A percentile compares a stretch with the other conserved stretches of the same genome.
phyloP scores from a whole-genome alignment of 2,329 filamentous ascomycete species.

The Aspergillus quadricinctus region DNA sequence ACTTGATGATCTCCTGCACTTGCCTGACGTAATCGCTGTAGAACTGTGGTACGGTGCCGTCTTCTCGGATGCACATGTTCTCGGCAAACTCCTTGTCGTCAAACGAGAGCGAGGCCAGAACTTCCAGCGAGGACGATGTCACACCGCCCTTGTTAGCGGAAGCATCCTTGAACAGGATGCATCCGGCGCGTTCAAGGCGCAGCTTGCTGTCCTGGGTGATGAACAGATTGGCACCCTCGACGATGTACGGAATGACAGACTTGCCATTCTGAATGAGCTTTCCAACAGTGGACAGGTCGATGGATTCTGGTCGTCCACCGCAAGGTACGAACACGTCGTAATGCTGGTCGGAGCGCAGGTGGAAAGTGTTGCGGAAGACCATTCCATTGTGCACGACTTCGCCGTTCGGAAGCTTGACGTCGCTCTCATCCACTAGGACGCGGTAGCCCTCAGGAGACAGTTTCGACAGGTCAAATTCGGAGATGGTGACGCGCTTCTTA shows the following conservation, averaged over 20 bases:
- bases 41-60: slow-evolving; percentile 78
- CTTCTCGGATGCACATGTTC: slow-evolving; percentile 84
- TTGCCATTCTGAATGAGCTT: slow-evolving; percentile 90
- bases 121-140: slow-evolving; percentile 93
- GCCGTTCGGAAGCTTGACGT: slow-evolving; percentile 80
- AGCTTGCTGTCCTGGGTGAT: slow-evolving; percentile 98
- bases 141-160: slow-evolving; percentile 98
- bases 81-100: slow-evolving; percentile 82
- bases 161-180: slow-evolving; percentile 94
- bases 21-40: slow-evolving; percentile 90
- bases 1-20: slow-evolving; percentile 84
- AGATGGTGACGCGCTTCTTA: slow-evolving; percentile 83
- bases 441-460: slow-evolving; percentile 85
- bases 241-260: slow-evolving; percentile 82
- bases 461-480: slow-evolving; percentile 77
- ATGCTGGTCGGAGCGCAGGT: slow-evolving; percentile 70
- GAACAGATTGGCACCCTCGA: slow-evolving; percentile 97
- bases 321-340: slow-evolving; percentile 94
- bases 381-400: slow-evolving; percentile 89
- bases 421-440: slow-evolving; percentile 85
- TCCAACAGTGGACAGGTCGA: slow-evolving; percentile 82
- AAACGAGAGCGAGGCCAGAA: slow-evolving; percentile 89
- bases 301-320: slow-evolving; percentile 92
- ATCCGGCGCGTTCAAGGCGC: slow-evolving; percentile 89
- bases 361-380: slow-evolving; percentile 95